Evolutionary conservation across 805 yeast genomes (phyloP), one percentile per base, ranked within the genome.

Genomic region (Candida morakotiae): DNA sequence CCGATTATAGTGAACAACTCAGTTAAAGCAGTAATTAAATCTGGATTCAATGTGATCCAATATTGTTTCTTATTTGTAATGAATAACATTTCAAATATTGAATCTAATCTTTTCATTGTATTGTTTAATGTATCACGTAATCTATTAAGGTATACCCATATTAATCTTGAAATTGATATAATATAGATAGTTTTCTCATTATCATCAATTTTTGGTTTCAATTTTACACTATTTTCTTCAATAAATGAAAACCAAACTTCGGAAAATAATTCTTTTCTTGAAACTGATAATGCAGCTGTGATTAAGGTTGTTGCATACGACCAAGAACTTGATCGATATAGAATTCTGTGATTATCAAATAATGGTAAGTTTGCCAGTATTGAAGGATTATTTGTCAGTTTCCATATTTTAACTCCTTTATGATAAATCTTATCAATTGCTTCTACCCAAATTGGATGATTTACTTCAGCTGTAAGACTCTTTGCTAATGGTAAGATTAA

Each of bases 361-460:
- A 32, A 32, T n/a, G 35, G 35, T 8, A 32, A 11, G 10, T 35
- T 35, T 13, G 28, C 28, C 3, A 31, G n/a, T 5, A 34, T 17
- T 4, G 27, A 10, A 5, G 35, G 29, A 4, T 22, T 5, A 10
- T 26, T 8, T 9, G 21, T 28, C 29, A 72, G 49, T 39, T 60
- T 71, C 64, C 73, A 69, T 34, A 63, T 73, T 39, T 55, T 58
- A 28, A 69, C 71, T 11, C 73, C 66, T 39, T 71, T 75, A 11
- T 67, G 58, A 55, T 75, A 80, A 10, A 91, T 77, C 14, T 69
- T 62, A 16, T 74, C 73, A 37, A 87, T 75, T 0, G 96, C 93
- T 28, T 79, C 85, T 0, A 82, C 80, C 99, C 98, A 93, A 1
- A 83, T 79, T 3, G 98, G 98, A 56, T 91, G 95, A 52, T 93